Base-by-base conservation (phyloP, 2,329 filamentous ascomycete genomes). In the Ascochyta pisi region DNA sequence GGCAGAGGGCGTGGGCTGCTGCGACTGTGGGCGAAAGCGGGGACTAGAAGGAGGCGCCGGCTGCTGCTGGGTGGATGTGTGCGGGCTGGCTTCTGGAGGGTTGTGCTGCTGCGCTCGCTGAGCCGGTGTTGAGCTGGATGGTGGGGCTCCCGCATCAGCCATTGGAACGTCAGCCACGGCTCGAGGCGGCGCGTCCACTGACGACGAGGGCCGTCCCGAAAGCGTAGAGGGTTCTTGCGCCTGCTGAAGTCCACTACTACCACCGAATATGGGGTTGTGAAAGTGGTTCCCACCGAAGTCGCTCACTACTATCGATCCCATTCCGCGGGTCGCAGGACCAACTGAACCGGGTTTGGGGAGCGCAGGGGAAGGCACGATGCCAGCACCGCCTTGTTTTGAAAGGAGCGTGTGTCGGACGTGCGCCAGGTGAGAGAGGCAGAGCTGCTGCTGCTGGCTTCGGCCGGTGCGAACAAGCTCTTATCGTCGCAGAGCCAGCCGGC, bases 201-300 rank as follows among this genome's bases (percentile, higher is more conserved):
- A 63, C 13, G 71, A 63, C 34, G 72, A 75, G 26, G 71, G 67
- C 27, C 73, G 72, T 33, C 69, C 66, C 39, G 69, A 62, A 49
- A 74, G 73, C n/a, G 66, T 61, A 44, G 71, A 67, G 51, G 72
- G 73, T 41, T 76, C 73, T 54, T 76, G 74, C 46, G 71, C 54
- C 62, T 70, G 69, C 52, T 76, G 75, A 68, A 81, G 79, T 65
- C 76, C 68, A 66, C 76, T 72, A 66, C 77, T 73, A 64, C 76
- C 76, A 76, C 80, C 81, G 69, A 83, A 79, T 80, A 91, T 89
- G 83, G 87, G 89, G 79, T 83, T 86, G 81, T 86, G 85, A 78
- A 89, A 88, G 78, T 86, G 84, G 78, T 91, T 87, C 76, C 90
- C 84, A 78, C 87, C 86, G 80, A 87, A 87, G 81, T 94, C 91